Evolutionary conservation across 1,139 yeast species (phyloP), one percentile per base, ranked within the genome.

Genomic region (Debaryomyces coudertii): DNA sequence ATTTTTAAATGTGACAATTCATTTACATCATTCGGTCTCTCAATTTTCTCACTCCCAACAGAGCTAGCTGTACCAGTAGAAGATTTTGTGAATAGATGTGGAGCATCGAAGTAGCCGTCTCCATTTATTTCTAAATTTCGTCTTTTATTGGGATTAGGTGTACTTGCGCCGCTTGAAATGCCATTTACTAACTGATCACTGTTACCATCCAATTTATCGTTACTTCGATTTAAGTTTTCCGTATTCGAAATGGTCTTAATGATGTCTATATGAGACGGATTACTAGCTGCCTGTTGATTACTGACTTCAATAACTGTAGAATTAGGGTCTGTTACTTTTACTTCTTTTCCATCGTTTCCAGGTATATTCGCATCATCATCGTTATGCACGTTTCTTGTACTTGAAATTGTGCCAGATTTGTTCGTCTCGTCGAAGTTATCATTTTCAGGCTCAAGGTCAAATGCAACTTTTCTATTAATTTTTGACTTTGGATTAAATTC

Each of bases 1-100:
- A 93, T 83, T 43, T 76, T 77, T 45, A 79, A 65, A 34, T 73
- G 71, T 2, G 68, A 56, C 31, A 80, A 46, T 27, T 63, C 63
- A 35, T 63, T 67, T 28, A 68, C 48, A 16, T 60, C 59, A 24
- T 57, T 57, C 25, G 53, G 53, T 1, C 46, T 38, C 5, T 58
- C 67, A 11, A 49, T 37, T 41, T 40, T 28, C 7, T 53, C 58
- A 25, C 58, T 65, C 15, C 54, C 51, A 2, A 56, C 58, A 16
- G 80, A 76, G 47, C 70, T 73, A 7, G 84, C 84, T 0, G 83
- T 82, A 25, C 85, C 86, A 0, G 85, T 81, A 0, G 85, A 78
- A 1, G 80, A 69, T 36, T 77, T 60, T 1, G 83, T 68, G 5
- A 73, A 65, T 43, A 79, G 57, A 41, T 66, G 73, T 0, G 83